phyloP scores from a whole-genome alignment of 2,329 filamentous ascomycete species.

The Xylariomycetidae sp. region DNA sequence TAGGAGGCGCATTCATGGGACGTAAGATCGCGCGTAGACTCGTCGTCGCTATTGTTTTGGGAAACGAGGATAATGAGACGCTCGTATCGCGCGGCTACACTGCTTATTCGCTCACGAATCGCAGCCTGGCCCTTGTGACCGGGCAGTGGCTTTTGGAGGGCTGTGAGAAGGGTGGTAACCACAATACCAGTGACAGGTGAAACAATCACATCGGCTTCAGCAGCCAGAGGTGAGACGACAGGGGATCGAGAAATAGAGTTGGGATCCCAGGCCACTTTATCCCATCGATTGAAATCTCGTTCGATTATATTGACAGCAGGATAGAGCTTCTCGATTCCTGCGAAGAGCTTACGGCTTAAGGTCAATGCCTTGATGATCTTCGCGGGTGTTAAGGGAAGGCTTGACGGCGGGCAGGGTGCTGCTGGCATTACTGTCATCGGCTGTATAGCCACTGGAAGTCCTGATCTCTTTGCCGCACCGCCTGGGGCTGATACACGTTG shows the following conservation, averaged over 20 bases:
- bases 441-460: not conserved
- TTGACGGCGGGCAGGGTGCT: slow-evolving; percentile 12
- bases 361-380: slow-evolving; percentile 48
- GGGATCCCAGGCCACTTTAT: slow-evolving; percentile 29
- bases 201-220: slow-evolving; percentile 69
- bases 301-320: slow-evolving; percentile 52
- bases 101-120: slow-evolving; percentile 51
- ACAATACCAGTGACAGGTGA: slow-evolving; percentile 67
- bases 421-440: slow-evolving; percentile 1
- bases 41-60: slow-evolving; percentile 40
- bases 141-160: slow-evolving; percentile 68
- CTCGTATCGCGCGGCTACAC: slow-evolving; percentile 58
- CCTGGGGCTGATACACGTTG: not conserved
- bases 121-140: slow-evolving; percentile 44
- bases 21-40: slow-evolving; percentile 34
- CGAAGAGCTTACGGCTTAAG: slow-evolving; percentile 43
- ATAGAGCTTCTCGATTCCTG: slow-evolving; percentile 44
- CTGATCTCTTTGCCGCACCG: not conserved
- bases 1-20: slow-evolving; percentile 40
- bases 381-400: slow-evolving; percentile 3
- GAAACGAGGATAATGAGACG: slow-evolving; percentile 63
- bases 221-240: slow-evolving; percentile 33
- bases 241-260: slow-evolving; percentile 29
- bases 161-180: slow-evolving; percentile 64
- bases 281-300: slow-evolving; percentile 48